Evolutionary conservation across 2,329 filamentous ascomycete genomes (phyloP).

Genomic region (Pezicula neosporulosa): DNA sequence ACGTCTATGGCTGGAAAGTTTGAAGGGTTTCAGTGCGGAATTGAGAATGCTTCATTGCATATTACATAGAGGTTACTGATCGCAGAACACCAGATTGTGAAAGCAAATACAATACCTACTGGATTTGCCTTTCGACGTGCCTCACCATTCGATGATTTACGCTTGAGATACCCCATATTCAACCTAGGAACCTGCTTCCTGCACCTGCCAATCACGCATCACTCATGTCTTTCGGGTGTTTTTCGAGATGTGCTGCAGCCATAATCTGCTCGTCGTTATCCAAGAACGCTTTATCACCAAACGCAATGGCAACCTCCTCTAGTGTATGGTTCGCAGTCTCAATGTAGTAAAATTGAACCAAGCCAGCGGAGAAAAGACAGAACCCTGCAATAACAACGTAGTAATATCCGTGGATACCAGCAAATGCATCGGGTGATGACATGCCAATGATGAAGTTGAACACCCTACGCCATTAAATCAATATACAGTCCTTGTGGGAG

Average conservation of each 20-base stretch:
- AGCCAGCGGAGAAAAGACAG: slow-evolving; percentile 32
- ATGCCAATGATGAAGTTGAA: slow-evolving; percentile 30
- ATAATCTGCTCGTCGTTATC: slow-evolving; percentile 4
- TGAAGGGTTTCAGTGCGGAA: no score
- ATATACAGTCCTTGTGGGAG: no score
- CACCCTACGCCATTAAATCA: no score
- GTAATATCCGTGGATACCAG: slow-evolving; percentile 37
- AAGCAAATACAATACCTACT: no score
- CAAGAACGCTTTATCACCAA: slow-evolving; percentile 37
- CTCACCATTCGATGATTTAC: no score
- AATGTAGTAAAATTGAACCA: slow-evolving; percentile 37
- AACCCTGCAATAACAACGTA: slow-evolving; percentile 39
- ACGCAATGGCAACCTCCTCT: slow-evolving; percentile 36
- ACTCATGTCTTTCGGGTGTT: not conserved
- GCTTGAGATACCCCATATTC: no score
- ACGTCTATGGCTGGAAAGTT: no score
- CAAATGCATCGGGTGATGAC: slow-evolving; percentile 38
- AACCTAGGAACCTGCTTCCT: not conserved
- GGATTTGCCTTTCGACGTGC: no score
- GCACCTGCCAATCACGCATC: not conserved
- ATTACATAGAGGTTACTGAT: no score
- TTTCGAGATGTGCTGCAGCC: not conserved
- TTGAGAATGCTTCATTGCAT: no score
- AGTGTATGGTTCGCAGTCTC: slow-evolving; percentile 35
- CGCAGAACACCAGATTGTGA: no score